These are phyloP conservation scores for Alternaria ventricosa DNA, from an alignment of 2,329 filamentous ascomycete genomes.

Conservation along the genomic window DNA sequence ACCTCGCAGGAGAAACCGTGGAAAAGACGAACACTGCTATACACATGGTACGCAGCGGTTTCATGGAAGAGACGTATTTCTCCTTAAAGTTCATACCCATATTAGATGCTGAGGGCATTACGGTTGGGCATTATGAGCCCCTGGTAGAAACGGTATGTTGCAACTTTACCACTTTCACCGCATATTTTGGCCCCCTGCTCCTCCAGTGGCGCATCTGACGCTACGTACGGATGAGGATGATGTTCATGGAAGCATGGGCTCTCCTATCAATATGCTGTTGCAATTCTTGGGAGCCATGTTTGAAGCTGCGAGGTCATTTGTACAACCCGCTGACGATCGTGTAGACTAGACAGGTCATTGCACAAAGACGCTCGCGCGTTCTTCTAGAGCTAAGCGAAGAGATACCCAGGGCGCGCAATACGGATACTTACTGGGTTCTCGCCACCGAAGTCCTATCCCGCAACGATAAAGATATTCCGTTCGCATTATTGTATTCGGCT, in stretches of 20 bases:
- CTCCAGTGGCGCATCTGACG: neutral
- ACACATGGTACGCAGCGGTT: constrained; percentile 71
- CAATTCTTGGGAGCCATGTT: neutral
- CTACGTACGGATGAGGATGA: neutral
- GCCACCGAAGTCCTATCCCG: constrained; percentile 71
- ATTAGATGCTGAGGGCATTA: constrained; percentile 71
- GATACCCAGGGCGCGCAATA: constrained; percentile 71
- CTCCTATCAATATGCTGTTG: too few species aligned
- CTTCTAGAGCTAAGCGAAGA: constrained; percentile 59
- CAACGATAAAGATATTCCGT: constrained; percentile 62
- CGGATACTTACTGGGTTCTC: constrained; percentile 73
- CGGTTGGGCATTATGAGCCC: constrained; percentile 77
- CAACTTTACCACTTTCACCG: fast-evolving
- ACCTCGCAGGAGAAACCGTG: constrained; percentile 29
- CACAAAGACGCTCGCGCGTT: constrained; percentile 12
- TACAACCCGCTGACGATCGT: neutral
- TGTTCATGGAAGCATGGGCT: neutral
- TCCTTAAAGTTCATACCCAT: constrained; percentile 79
- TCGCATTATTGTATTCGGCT: constrained; percentile 35
- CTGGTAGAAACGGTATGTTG: constrained; percentile 73
- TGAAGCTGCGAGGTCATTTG: too few species aligned
- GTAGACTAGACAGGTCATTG: constrained; percentile 18
- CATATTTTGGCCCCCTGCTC: neutral
- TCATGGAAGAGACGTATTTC: constrained; percentile 78
- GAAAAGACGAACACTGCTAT: constrained; percentile 70